These are phyloP conservation scores for Citrus australasica DNA, from an alignment of 345 rosid genomes.

Conservation along the genomic window DNA sequence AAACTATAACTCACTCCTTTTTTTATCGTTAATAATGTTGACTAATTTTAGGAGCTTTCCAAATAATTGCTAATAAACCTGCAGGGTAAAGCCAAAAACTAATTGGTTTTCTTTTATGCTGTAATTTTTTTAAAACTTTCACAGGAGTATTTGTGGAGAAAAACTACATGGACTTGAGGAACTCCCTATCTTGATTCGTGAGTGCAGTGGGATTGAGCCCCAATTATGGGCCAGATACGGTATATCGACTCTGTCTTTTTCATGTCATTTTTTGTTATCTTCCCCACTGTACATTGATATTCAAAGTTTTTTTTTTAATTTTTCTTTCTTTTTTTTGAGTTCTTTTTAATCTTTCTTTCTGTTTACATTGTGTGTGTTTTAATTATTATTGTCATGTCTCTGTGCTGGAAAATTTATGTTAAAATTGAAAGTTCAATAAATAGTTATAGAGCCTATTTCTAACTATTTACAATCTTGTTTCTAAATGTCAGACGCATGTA, in stretches of 20 bases:
- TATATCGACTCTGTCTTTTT: constrained; percentile 16
- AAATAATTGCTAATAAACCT: not conserved
- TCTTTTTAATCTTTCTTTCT: no score
- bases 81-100: not conserved
- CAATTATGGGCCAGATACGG: constrained; percentile 93
- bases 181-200: constrained; percentile 83
- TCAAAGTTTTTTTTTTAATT: no score
- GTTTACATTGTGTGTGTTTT: no score
- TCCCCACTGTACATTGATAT: no score
- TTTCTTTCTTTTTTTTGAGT: no score
- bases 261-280: no score
- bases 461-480: not conserved
- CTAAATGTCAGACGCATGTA: not conserved
- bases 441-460: not conserved
- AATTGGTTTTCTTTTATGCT: not conserved
- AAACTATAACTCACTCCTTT: not conserved
- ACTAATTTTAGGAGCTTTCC: not conserved
- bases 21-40: not conserved
- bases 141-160: constrained; percentile 71
- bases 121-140: not conserved
- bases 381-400: no score
- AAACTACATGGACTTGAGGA: constrained; percentile 83
- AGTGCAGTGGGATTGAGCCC: constrained; percentile 55
- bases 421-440: not conserved
- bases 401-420: not conserved